Evolutionary conservation across 495 filamentous ascomycete species (phyloP).

Genomic region (Penicillium samsonianum): DNA sequence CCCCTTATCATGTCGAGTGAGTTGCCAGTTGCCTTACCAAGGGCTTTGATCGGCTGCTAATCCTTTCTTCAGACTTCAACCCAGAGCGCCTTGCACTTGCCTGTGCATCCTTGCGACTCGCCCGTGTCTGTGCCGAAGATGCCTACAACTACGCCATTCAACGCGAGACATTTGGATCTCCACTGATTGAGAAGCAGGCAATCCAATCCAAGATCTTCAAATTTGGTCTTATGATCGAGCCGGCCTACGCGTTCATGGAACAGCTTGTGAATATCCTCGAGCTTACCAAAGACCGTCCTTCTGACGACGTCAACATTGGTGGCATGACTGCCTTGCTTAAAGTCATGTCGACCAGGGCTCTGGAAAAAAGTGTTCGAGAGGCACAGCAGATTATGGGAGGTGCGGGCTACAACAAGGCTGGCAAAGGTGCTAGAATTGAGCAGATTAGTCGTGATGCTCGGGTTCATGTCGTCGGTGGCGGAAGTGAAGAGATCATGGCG

Average conservation of each 20-base stretch:
- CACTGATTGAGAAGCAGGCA: constrained; percentile 46
- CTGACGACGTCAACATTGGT: constrained; percentile 45
- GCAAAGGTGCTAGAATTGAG: constrained; percentile 53
- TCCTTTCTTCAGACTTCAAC: constrained; percentile 42
- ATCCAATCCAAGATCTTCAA: constrained; percentile 53
- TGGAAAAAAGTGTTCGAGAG: constrained; percentile 59
- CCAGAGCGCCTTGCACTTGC: constrained; percentile 47
- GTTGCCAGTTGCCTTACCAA: constrained; percentile 8
- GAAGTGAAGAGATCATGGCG: constrained; percentile 59
- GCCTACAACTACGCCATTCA: constrained; percentile 51
- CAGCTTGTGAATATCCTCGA: constrained; percentile 50
- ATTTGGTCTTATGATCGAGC: constrained; percentile 52
- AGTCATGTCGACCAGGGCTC: constrained; percentile 54
- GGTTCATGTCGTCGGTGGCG: constrained; percentile 60
- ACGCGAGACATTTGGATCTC: constrained; percentile 51
- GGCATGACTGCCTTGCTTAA: constrained; percentile 53
- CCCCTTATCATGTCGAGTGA: constrained; percentile 52
- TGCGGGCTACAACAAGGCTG: constrained; percentile 55
- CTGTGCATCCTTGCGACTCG: constrained; percentile 44
- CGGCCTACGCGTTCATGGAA: constrained; percentile 51
- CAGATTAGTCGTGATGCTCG: constrained; percentile 59
- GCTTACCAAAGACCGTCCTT: constrained; percentile 36
- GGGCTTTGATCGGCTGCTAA: background rate
- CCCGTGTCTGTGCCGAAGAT: constrained; percentile 50
- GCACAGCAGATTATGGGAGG: constrained; percentile 64